phyloP scores from a whole-genome alignment of 192 early-diverging fungal genomes.

The Obelidium mucronatum region DNA sequence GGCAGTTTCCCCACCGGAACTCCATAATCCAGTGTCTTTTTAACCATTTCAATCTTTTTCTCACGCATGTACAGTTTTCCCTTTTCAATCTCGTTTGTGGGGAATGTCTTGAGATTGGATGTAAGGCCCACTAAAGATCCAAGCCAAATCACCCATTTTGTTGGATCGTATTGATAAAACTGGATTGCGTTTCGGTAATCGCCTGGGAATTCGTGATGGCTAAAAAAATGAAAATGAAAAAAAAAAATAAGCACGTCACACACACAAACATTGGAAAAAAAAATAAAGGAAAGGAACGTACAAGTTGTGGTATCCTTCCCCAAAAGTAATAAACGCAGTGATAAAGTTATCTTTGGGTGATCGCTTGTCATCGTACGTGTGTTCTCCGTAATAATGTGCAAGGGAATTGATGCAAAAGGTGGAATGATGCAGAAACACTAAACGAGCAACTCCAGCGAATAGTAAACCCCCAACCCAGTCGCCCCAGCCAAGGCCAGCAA shows the following conservation, averaged over 20 bases:
- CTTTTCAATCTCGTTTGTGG: slow-evolving; percentile 58
- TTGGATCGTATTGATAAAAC: slow-evolving; percentile 60
- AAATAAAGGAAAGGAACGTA: background rate
- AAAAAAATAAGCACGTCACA: background rate
- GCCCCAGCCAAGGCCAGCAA: slow-evolving; percentile 79
- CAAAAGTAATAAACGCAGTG: slow-evolving; percentile 54
- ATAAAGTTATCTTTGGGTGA: slow-evolving; percentile 64
- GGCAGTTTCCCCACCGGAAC: slow-evolving; percentile 73
- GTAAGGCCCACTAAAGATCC: slow-evolving; percentile 51
- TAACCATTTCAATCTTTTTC: slow-evolving; percentile 72
- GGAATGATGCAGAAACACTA: slow-evolving; percentile 59
- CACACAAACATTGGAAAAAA: background rate
- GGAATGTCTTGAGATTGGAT: slow-evolving; percentile 56
- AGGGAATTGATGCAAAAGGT: slow-evolving; percentile 66
- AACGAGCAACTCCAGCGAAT: slow-evolving; percentile 55
- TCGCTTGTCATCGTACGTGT: slow-evolving; percentile 73
- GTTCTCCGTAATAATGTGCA: slow-evolving; percentile 58
- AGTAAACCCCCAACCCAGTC: slow-evolving; percentile 64
- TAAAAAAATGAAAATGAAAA: background rate
- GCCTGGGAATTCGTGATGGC: slow-evolving; percentile 70
- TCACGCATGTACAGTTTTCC: slow-evolving; percentile 77
- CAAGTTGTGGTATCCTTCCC: slow-evolving; percentile 67
- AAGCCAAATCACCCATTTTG: slow-evolving; percentile 62
- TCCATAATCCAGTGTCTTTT: slow-evolving; percentile 76
- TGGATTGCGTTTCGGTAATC: slow-evolving; percentile 65